Percentiles rank a stretch among this genome's conserved stretches.
These are phyloP conservation scores for Tephrocybe rancida DNA, from an alignment of 768 basidiomycete genomes.

Conservation along the genomic window DNA sequence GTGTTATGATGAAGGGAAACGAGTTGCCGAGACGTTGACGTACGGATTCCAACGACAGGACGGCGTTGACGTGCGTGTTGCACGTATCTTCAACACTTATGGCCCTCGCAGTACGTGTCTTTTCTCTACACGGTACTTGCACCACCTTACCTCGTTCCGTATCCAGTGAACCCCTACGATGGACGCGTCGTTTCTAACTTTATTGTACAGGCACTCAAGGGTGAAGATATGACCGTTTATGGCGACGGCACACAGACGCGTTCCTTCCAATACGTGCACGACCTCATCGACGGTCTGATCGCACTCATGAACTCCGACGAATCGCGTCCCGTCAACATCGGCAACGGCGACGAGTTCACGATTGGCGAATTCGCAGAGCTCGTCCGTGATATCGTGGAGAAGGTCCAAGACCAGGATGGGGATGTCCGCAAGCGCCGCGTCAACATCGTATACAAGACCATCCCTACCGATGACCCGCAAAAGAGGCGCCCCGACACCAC, in stretches of 20 bases:
- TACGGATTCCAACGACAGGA: conserved; percentile 97
- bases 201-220: conserved; percentile 95
- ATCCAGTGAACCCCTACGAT: conserved; percentile 90
- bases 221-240: conserved; percentile 96
- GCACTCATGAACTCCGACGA: conserved; percentile 95
- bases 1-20: conserved; percentile 99
- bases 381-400: conserved; percentile 90
- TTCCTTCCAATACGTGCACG: conserved; percentile 98
- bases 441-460: conserved; percentile 75
- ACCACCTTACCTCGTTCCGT: conserved; percentile 24
- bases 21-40: conserved; percentile 96
- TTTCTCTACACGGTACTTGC: conserved; percentile 1
- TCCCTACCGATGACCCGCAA: conserved; percentile 94
- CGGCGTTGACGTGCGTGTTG: conserved; percentile 93
- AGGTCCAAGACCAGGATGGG: conserved; percentile 88
- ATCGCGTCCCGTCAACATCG: conserved; percentile 94
- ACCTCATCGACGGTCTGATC: conserved; percentile 92
- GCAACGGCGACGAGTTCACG: conserved; percentile 94
- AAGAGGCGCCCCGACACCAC: conserved; percentile 92
- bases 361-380: conserved; percentile 93
- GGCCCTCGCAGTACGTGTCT: conserved; percentile 72
- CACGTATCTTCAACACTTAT: conserved; percentile 98
- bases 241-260: conserved; percentile 93
- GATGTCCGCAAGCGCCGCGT: conserved; percentile 50
- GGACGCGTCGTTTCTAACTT: conserved; percentile 99